Percentiles rank a stretch among this genome's conserved stretches.
These are phyloP conservation scores for Brassica cretica DNA, from an alignment of 345 rosid genomes.

Conservation along the genomic window DNA sequence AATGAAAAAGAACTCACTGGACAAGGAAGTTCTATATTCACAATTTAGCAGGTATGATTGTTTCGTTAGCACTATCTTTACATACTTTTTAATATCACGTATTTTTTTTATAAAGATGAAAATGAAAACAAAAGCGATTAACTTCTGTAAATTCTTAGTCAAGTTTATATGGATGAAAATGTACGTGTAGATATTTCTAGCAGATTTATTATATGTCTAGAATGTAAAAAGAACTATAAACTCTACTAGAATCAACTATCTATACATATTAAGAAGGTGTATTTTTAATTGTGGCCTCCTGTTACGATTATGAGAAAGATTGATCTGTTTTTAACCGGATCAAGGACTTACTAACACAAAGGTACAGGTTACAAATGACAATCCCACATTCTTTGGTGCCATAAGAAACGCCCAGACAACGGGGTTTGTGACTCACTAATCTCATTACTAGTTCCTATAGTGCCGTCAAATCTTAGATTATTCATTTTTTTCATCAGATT, in stretches of 20 bases:
- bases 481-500: too few relatives aligned
- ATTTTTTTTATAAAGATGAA: not conserved
- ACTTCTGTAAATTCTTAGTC: not conserved
- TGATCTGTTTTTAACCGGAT: not conserved
- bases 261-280: not conserved
- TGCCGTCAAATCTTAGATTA: too few relatives aligned
- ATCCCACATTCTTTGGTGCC: not conserved
- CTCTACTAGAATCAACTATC: not conserved
- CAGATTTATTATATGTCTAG: not conserved
- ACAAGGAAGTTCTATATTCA: constrained; percentile 16
- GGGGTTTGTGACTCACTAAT: not conserved
- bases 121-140: not conserved
- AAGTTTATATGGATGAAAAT: not conserved
- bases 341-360: not conserved
- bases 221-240: not conserved
- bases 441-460: not conserved
- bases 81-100: not conserved
- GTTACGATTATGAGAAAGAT: not conserved
- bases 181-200: not conserved
- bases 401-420: not conserved
- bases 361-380: not conserved
- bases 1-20: not conserved
- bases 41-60: constrained; percentile 23
- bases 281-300: not conserved
- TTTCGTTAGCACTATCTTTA: not conserved